phyloP scores from a whole-genome alignment of 2,329 filamentous ascomycete species.

The Metarhizium sp. region DNA sequence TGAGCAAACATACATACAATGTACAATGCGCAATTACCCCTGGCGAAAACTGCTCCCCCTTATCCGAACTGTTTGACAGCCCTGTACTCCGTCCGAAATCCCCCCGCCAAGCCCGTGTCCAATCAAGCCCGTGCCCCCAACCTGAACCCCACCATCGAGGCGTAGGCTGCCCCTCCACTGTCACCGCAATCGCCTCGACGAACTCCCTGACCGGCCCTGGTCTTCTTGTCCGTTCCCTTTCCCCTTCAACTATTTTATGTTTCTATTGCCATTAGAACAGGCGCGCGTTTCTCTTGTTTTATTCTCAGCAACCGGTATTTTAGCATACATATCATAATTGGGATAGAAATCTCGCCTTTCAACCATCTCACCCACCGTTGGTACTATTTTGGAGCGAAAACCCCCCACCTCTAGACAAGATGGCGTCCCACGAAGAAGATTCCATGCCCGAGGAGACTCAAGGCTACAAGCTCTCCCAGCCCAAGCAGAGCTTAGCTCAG shows the following conservation, averaged over 20 bases:
- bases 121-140: constrained; percentile 5
- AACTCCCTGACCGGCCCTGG: constrained; percentile 6
- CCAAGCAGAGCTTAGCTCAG: constrained; percentile 92
- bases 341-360: neutral
- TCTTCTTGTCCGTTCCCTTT: neutral
- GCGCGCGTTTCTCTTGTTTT: neutral
- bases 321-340: neutral
- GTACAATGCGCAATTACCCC: no score
- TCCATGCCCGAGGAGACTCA: constrained; percentile 79
- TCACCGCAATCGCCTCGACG: constrained; percentile 18
- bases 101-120: neutral
- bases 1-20: no score
- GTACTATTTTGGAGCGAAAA: neutral
- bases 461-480: constrained; percentile 95
- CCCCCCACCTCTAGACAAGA: constrained; percentile 19
- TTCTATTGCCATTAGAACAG: neutral
- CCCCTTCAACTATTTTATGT: neutral
- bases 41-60: neutral
- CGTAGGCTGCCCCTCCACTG: constrained; percentile 18
- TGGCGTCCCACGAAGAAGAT: constrained; percentile 69
- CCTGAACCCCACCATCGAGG: constrained; percentile 4
- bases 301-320: neutral
- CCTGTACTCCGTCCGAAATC: no score
- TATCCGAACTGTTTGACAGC: neutral
- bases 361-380: neutral